Evolutionary conservation across 371 early-diverging fungal species (phyloP).

Genomic region (Fennellomyces sp.): DNA sequence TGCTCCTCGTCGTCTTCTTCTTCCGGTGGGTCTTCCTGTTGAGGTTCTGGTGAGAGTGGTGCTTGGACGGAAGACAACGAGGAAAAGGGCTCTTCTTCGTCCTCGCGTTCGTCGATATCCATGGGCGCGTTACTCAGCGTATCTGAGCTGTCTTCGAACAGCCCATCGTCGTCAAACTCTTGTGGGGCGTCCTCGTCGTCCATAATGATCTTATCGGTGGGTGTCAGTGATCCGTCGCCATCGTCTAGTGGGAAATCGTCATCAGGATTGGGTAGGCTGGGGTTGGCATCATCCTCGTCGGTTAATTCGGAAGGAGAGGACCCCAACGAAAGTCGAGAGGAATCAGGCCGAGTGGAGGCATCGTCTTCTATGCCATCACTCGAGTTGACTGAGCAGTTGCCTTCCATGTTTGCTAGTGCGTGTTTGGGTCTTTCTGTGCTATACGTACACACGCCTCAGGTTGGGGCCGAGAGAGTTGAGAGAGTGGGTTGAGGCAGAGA

Average conservation of each 20-base stretch:
- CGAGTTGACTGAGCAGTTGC: slow-evolving; percentile 1
- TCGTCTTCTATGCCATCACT: slow-evolving; percentile 19
- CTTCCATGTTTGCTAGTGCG: slow-evolving; percentile 2
- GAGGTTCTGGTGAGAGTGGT: slow-evolving; percentile 10
- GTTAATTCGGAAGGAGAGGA: slow-evolving; percentile 49
- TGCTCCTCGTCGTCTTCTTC: slow-evolving; percentile 18
- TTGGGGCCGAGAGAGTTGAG: too few relatives aligned
- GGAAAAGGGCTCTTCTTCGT: slow-evolving; percentile 19
- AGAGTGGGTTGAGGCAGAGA: background rate
- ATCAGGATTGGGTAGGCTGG: background rate
- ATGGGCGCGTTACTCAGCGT: slow-evolving; percentile 19
- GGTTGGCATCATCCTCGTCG: slow-evolving; percentile 18
- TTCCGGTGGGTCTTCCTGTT: slow-evolving; percentile 8
- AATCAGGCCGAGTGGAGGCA: slow-evolving; percentile 29
- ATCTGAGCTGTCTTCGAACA: slow-evolving; percentile 20
- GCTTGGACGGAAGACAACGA: slow-evolving; percentile 5
- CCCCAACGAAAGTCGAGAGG: slow-evolving; percentile 45
- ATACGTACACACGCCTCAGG: too few relatives aligned
- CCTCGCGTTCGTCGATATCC: slow-evolving; percentile 19
- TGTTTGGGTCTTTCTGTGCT: background rate
- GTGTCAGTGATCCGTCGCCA: slow-evolving; percentile 26
- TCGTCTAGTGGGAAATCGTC: slow-evolving; percentile 20
- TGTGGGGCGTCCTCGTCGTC: slow-evolving; percentile 14
- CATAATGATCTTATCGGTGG: slow-evolving; percentile 14
- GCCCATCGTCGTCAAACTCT: slow-evolving; percentile 8